Percentiles rank a stretch among this genome's conserved stretches.
phyloP scores from a whole-genome alignment of 305 asterid species.

The Plantago lanceolata region DNA sequence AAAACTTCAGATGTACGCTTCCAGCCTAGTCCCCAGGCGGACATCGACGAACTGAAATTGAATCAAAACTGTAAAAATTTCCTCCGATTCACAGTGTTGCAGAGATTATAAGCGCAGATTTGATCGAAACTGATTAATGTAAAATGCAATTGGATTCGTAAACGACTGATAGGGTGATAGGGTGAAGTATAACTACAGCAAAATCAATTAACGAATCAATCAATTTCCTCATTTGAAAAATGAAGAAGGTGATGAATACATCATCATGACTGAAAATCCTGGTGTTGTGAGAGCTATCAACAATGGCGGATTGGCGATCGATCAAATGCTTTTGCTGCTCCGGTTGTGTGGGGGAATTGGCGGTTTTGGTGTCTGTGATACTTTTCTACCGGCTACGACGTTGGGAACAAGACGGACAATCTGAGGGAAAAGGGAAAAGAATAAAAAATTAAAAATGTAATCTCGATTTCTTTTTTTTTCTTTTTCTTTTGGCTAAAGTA shows the following conservation, averaged over 20 bases:
- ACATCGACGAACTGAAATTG: conserved; percentile 37
- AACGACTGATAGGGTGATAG: too few relatives aligned
- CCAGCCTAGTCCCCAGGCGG: conserved; percentile 95
- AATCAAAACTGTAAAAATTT: neutral
- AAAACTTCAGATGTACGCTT: conserved; percentile 85
- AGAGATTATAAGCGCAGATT: too few relatives aligned
- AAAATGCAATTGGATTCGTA: neutral
- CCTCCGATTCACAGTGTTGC: neutral
- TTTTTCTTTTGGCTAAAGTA: neutral
- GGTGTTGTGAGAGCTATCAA: neutral
- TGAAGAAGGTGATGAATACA: too few relatives aligned
- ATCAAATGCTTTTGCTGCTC: neutral
- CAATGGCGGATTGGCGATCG: neutral
- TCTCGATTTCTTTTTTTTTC: too few relatives aligned
- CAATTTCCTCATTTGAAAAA: neutral
- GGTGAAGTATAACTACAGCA: neutral
- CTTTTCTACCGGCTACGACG: neutral
- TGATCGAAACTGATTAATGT: neutral
- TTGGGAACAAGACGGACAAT: neutral
- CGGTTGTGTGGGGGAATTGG: neutral
- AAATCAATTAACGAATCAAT: neutral
- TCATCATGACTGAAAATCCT: too few relatives aligned
- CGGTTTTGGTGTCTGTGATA: neutral
- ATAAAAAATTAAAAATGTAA: too few relatives aligned
- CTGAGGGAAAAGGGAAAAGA: too few relatives aligned